Base-by-base conservation (phyloP, 1,284 basidiomycete genomes). In the Malassezia restricta region DNA sequence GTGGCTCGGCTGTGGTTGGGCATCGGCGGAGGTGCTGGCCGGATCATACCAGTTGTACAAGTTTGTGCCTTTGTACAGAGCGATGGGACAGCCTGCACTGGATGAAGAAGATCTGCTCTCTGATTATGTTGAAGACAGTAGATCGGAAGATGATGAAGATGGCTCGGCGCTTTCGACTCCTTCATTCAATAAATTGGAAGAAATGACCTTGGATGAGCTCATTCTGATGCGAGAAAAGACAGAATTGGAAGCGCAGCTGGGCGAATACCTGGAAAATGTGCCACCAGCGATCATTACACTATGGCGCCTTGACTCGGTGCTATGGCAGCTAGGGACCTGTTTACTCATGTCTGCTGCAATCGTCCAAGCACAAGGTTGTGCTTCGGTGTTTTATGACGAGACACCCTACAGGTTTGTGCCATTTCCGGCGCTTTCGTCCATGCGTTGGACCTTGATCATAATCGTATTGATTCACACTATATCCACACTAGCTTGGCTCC, bases 281-380 rank as follows among this genome's bases (percentile, higher is more conserved):
- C 58, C 64, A 2, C 58, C 65, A 0, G 64, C 63, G 0, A 56
- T 66, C 30, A 62, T 63, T 35, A 54, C 63, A 7, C 51, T 70
- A 15, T 70, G 67, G 67, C 55, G 65, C 8, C 51, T 70, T 31
- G 67, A 70, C 40, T 63, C 63, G 11, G 61, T 66, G 41, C 54
- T 70, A 24, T 70, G 67, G 67, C 64, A 66, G 39, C 27, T 70
- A 6, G 67, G 63, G 9, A 61, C 58, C 32, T 59, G 56, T 37
- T 49, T 70, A 3, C 55, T 70, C n/a, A 38, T 66, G 2, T 60
- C 61, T 1, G 57, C 65, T 6, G 63, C 65, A 0, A 56, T 70
- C 11, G 63, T 64, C 8, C 55, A 61, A 5, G 62, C 64, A 3
- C 64, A 68, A 32, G 65, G 65, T 1, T 55, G 53, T 47, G 29